Evolutionary conservation across 2,329 filamentous ascomycete species (phyloP).

Genomic region (Colletotrichum viniferum): DNA sequence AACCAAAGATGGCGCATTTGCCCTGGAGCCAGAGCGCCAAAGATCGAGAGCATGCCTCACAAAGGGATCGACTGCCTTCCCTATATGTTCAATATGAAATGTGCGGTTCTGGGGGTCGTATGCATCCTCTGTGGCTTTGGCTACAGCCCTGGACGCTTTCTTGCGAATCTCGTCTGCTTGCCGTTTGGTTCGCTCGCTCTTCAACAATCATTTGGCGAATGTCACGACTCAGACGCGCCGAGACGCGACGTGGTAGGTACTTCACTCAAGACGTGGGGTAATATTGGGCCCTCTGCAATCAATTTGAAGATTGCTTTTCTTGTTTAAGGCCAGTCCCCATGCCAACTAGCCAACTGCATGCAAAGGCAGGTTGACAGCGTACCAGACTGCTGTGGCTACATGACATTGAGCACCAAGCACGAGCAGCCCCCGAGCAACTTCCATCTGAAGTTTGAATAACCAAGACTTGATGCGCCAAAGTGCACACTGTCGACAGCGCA

Average conservation of each 20-base stretch:
- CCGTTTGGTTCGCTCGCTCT: neutral
- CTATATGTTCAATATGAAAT: no score
- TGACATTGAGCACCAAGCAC: neutral
- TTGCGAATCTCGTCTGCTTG: neutral
- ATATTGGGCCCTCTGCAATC: neutral
- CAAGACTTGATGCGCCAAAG: neutral
- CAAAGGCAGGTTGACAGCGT: neutral
- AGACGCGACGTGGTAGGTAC: neutral
- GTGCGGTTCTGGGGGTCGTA: no score
- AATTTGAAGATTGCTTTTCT: neutral
- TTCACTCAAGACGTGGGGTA: neutral
- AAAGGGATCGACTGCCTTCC: neutral
- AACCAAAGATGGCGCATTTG: neutral
- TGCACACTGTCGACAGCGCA: neutral
- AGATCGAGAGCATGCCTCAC: neutral
- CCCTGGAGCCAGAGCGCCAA: neutral
- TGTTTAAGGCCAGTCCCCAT: neutral
- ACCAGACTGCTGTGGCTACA: neutral
- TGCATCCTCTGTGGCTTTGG: neutral
- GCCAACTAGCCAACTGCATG: neutral
- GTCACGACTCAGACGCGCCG: neutral
- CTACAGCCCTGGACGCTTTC: neutral
- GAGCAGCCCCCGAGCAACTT: neutral
- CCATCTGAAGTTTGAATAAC: neutral
- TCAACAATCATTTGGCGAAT: neutral